These are phyloP conservation scores for Arxiozyma heterogenica DNA, from an alignment of 1,139 yeast genomes.

Conservation along the genomic window DNA sequence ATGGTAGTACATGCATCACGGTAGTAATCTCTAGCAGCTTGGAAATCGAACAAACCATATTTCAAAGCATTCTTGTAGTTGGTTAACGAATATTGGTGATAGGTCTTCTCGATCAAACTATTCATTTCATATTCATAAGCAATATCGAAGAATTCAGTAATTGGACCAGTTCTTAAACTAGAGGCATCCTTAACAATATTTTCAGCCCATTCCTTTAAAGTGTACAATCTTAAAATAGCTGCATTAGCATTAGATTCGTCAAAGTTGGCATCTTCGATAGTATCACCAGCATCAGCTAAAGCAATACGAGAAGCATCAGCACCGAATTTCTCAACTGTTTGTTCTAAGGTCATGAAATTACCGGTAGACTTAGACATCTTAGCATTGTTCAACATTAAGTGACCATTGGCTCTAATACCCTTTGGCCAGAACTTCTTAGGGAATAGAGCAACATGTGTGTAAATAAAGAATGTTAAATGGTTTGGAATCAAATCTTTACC, in stretches of 20 bases:
- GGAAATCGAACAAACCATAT: conserved; percentile 86
- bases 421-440: conserved; percentile 87
- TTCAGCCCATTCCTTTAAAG: conserved; percentile 93
- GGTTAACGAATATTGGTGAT: conserved; percentile 59
- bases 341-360: conserved; percentile 85
- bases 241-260: conserved; percentile 97
- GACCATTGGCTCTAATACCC: conserved; percentile 94
- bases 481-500: conserved; percentile 98
- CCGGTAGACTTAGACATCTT: conserved; percentile 98
- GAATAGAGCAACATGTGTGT: conserved; percentile 87
- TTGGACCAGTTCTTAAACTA: conserved; percentile 60
- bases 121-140: conserved; percentile 96
- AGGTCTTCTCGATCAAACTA: conserved; percentile 61
- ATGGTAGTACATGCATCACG: conserved; percentile 67
- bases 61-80: conserved; percentile 85
- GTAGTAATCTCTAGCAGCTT: conserved; percentile 90
- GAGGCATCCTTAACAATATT: conserved; percentile 48
- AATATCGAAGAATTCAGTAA: conserved; percentile 61
- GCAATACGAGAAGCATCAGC: conserved; percentile 98
- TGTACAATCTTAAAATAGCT: conserved; percentile 86
- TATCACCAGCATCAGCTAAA: conserved; percentile 96
- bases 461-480: conserved; percentile 92
- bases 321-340: conserved; percentile 81
- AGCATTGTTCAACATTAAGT: conserved; percentile 86
- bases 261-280: conserved; percentile 95